Conservation (phyloP, 768 basidiomycete genomes). For the Pisolithus microcarpus region DNA sequence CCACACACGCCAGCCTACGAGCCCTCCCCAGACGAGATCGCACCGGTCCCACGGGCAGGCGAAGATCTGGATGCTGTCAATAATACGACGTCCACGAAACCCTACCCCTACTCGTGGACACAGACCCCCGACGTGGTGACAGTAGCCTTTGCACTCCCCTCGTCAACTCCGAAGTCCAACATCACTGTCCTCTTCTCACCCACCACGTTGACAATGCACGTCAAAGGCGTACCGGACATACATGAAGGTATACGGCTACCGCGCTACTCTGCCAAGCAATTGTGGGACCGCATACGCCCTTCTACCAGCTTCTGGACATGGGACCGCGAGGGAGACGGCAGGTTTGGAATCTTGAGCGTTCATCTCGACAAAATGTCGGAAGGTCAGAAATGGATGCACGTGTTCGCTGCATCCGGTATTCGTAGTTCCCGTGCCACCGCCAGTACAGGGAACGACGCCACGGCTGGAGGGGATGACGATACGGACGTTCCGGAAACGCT, state of each 20-base stretch:
- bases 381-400: slow-evolving; percentile 78
- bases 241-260: slow-evolving; percentile 38
- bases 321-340: slow-evolving; percentile 66
- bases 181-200: slow-evolving; percentile 65
- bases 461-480: not conserved
- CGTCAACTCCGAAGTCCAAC: slow-evolving; percentile 50
- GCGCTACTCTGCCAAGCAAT: slow-evolving; percentile 48
- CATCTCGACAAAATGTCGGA: slow-evolving; percentile 84
- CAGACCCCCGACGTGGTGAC: slow-evolving; percentile 82
- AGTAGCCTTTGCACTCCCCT: slow-evolving; percentile 76
- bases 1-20: slow-evolving; percentile 36
- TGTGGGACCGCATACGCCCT: slow-evolving; percentile 78
- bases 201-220: slow-evolving; percentile 57
- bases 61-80: slow-evolving; percentile 50
- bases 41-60: slow-evolving; percentile 56
- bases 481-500: slow-evolving; percentile 82
- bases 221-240: slow-evolving; percentile 33
- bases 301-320: slow-evolving; percentile 90
- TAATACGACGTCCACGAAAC: slow-evolving; percentile 35
- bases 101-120: slow-evolving; percentile 88
- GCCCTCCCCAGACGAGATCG: slow-evolving; percentile 59
- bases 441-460: not conserved
- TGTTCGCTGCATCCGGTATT: slow-evolving; percentile 57
- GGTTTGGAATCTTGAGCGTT: slow-evolving; percentile 67
- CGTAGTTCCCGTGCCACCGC: not conserved